Base-by-base conservation (phyloP, 768 basidiomycete genomes). In the Pisolithus tinctorius region DNA sequence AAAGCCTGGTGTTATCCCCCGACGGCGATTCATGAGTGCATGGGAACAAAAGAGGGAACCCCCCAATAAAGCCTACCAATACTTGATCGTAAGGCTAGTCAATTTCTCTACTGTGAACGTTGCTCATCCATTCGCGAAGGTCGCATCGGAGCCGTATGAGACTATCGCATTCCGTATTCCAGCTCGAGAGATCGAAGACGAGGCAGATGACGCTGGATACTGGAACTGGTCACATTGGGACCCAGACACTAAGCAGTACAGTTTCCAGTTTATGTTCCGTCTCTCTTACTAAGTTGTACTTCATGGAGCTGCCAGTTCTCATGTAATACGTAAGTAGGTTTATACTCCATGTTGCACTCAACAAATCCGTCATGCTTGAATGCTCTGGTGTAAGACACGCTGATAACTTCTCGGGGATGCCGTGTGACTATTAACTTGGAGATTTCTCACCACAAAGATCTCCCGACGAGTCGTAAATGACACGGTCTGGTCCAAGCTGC, bases 201-300 rank as follows among this genome's bases (percentile, higher is more conserved):
- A 93, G 62, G 81, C 88, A 43, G 86, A 92, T 54, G 92, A 94
- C 60, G 88, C 86, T 27, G 85, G 86, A 14, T 89, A 85, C 58
- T 93, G 88, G 88, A 91, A 90, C 60, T 99, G 96, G 96, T 94
- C 94, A 38, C 90, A 97, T 63, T 98, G 95, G 96, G 96, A 98
- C 66, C 83, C 89, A n/a, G 95, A 99, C 66, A 95, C 93, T 47
- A 97, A 97, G 71, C 93, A 96, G 70, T 95, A 93, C 69, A 91
- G 86, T 66, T 94, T 95, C 76, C 94, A 96, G 70, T 95, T 97
- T 75, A 88, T 97, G 84, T 97, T 93, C 74, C 81, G 85, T 60
- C 71, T 84, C 56, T 60, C 63, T 29, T 67, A 65, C 47, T 69
- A 58, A 67, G 59, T n/a, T 47, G 51, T 48, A 49, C 58, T 51